phyloP scores from a whole-genome alignment of 225 moss, liverwort and hornwort genomes.

The Sphagnum tenellum region DNA sequence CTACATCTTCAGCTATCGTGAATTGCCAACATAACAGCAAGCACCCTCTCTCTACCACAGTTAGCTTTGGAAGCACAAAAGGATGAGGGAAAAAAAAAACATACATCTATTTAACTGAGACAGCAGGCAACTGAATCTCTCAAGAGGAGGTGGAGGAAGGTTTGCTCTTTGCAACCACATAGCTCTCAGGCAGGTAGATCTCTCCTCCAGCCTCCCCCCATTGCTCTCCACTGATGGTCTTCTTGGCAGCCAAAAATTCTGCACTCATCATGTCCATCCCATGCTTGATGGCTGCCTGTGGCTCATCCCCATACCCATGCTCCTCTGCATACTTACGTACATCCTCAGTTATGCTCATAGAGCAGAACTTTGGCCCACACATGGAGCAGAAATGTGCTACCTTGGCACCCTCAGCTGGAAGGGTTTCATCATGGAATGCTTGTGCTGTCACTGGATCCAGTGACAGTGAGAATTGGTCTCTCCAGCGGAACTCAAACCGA shows the following conservation, averaged over 20 bases:
- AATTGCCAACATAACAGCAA: too few species aligned
- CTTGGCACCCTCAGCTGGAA: conserved; percentile 87
- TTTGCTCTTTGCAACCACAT: conserved; percentile 36
- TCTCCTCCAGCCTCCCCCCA: conserved; percentile 95
- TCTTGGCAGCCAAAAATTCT: conserved; percentile 73
- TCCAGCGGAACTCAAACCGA: conserved; percentile 91
- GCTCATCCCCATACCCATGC: conserved; percentile 83
- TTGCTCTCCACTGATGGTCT: conserved; percentile 91
- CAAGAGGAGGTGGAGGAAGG: conserved; percentile 7
- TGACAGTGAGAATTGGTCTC: conserved; percentile 82
- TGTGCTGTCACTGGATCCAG: conserved; percentile 85
- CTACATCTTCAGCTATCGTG: too few species aligned
- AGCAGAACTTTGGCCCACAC: conserved; percentile 98
- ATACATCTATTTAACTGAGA: too few species aligned
- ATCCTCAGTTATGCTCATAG: conserved; percentile 97
- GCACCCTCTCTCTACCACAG: too few species aligned
- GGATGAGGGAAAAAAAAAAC: too few species aligned
- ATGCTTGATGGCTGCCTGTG: conserved; percentile 66
- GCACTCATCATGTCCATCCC: conserved; percentile 90
- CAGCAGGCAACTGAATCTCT: not conserved
- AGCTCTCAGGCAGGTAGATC: conserved; percentile 83
- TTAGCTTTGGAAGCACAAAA: too few species aligned
- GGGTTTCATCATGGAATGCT: conserved; percentile 81
- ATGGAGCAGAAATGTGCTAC: conserved; percentile 96
- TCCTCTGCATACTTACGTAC: conserved; percentile 91